Conservation (phyloP, 331 rosid genomes). For the Phaseolus coccineus region DNA sequence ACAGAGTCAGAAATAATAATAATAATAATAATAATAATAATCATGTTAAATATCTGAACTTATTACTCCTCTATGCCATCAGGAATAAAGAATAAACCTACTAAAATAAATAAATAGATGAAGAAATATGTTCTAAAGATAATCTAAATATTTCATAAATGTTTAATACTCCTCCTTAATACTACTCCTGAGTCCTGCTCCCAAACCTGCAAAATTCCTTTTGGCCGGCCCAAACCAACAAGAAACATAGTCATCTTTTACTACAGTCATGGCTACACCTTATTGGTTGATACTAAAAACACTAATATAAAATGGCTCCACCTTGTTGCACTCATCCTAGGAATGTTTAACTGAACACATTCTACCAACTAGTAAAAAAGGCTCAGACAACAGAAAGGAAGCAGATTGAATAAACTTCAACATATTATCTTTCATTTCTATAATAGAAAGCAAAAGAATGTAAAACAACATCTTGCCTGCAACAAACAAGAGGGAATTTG, state of each 20-base stretch:
- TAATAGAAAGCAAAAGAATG: slow-evolving; percentile 31
- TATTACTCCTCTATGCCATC: neutral
- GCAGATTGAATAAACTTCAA: neutral
- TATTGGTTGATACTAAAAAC: no score
- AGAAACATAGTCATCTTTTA: no score
- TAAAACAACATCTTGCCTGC: slow-evolving; percentile 58
- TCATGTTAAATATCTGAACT: neutral
- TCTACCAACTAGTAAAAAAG: neutral
- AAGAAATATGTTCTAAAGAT: neutral
- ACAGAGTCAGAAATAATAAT: neutral
- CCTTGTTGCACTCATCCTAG: no score
- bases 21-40: neutral
- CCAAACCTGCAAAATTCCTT: no score
- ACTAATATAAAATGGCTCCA: no score
- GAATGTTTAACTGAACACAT: neutral
- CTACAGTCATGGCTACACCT: no score
- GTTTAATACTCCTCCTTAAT: no score
- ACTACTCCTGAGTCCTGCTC: no score
- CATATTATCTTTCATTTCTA: slow-evolving; percentile 24
- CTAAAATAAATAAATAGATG: neutral
- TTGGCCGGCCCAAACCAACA: no score
- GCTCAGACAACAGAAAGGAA: neutral
- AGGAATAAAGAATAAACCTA: neutral
- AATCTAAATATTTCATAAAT: no score
- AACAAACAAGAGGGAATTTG: slow-evolving; percentile 84